These are phyloP conservation scores for Byssochlamys sp. DNA, from an alignment of 2,329 filamentous ascomycete genomes.

Conservation along the genomic window DNA sequence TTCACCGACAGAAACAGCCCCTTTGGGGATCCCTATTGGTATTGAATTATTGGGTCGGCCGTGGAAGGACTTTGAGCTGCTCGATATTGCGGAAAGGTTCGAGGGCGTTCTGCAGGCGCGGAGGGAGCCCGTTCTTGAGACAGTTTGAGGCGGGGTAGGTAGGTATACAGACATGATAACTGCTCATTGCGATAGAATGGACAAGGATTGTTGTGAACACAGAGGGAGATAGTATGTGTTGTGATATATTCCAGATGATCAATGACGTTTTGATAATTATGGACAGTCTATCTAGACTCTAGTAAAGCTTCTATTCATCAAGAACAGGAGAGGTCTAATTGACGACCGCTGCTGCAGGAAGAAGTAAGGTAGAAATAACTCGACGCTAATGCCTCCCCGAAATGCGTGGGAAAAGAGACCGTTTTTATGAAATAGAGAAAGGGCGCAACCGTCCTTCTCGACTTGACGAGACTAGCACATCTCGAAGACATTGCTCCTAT, in stretches of 20 bases:
- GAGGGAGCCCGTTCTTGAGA: conserved; percentile 35
- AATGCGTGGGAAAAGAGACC: neutral
- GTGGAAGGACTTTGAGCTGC: conserved; percentile 46
- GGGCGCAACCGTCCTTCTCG: no score
- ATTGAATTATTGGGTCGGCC: conserved; percentile 54
- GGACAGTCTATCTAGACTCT: neutral
- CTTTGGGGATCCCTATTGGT: conserved; percentile 52
- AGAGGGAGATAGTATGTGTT: no score
- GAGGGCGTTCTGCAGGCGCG: conserved; percentile 40
- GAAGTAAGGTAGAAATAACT: neutral
- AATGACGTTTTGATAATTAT: neutral
- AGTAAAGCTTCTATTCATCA: neutral
- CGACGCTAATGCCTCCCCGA: neutral
- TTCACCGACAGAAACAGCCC: conserved; percentile 38
- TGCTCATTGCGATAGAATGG: neutral
- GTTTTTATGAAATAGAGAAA: no score
- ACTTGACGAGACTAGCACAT: no score
- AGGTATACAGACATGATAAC: neutral
- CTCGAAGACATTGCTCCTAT: no score
- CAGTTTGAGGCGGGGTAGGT: neutral
- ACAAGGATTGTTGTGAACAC: neutral
- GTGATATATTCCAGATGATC: no score
- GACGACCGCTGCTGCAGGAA: neutral
- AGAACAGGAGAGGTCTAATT: neutral
- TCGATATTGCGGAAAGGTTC: conserved; percentile 46